Conservation (phyloP, 441 rosid genomes). For the Populus trichocarpa region DNA sequence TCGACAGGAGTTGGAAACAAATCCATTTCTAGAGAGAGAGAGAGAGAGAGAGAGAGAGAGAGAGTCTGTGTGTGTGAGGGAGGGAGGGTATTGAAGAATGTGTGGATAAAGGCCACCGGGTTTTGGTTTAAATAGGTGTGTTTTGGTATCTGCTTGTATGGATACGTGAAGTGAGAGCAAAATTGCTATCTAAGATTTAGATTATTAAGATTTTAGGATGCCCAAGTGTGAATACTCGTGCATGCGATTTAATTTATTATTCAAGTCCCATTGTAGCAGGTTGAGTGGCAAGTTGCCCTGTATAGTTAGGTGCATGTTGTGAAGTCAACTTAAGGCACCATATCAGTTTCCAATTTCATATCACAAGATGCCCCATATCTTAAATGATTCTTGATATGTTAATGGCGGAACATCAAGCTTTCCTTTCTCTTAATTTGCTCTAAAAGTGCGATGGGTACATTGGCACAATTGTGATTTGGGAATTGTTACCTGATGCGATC, state of each 20-base stretch:
- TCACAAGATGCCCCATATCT: neutral
- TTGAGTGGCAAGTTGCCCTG: neutral
- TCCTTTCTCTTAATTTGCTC: neutral
- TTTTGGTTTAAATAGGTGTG: neutral
- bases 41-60: neutral
- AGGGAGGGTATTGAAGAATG: neutral
- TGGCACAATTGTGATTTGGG: neutral
- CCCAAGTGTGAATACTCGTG: neutral
- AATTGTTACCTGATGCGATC: neutral
- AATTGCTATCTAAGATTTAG: neutral
- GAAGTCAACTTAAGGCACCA: neutral
- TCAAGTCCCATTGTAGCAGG: neutral
- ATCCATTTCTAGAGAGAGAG: constrained; percentile 9
- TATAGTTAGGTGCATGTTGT: neutral
- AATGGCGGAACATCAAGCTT: neutral
- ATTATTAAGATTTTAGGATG: neutral
- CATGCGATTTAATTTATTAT: neutral
- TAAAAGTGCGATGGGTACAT: neutral
- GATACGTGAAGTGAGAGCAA: neutral
- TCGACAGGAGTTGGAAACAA: constrained; percentile 13
- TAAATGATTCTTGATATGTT: neutral
- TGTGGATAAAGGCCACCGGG: neutral
- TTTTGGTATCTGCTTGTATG: neutral
- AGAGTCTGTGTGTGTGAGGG: neutral
- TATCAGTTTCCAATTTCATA: neutral